Conservation (phyloP, 768 basidiomycete species). For the Tubosaeta sp. region DNA sequence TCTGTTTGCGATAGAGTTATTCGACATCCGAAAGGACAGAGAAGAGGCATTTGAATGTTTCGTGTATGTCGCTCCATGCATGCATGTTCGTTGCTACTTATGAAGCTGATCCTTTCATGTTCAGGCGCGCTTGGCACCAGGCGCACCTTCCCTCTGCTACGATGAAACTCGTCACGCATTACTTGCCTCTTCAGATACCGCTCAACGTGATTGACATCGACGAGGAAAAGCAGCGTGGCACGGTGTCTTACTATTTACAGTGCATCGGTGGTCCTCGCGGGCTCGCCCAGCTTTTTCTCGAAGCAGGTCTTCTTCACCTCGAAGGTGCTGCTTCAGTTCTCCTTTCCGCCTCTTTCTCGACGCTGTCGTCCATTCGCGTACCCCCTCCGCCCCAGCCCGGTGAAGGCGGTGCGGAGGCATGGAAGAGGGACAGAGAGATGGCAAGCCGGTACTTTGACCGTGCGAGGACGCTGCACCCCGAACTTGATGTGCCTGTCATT, state of each 20-base stretch:
- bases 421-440: slow-evolving; percentile 69
- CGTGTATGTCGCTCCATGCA: slow-evolving; percentile 44
- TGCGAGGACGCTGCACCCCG: slow-evolving; percentile 55
- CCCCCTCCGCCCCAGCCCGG: slow-evolving; percentile 47
- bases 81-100: not conserved
- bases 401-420: slow-evolving; percentile 62
- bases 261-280: slow-evolving; percentile 64
- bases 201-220: slow-evolving; percentile 31
- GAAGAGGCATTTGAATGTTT: slow-evolving; percentile 82
- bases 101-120: not conserved
- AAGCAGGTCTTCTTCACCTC: slow-evolving; percentile 75
- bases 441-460: slow-evolving; percentile 72
- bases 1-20: slow-evolving; percentile 63
- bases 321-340: slow-evolving; percentile 74
- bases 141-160: slow-evolving; percentile 71
- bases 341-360: slow-evolving; percentile 69
- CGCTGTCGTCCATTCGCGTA: slow-evolving; percentile 72
- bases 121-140: slow-evolving; percentile 79
- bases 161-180: slow-evolving; percentile 72
- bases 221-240: slow-evolving; percentile 46
- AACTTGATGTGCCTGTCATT: slow-evolving; percentile 65
- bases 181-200: slow-evolving; percentile 55
- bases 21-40: slow-evolving; percentile 70
- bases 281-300: slow-evolving; percentile 71
- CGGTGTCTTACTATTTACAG: slow-evolving; percentile 56